Evolutionary conservation across 495 filamentous ascomycete species (phyloP).

Genomic region (Pyronema domesticum): DNA sequence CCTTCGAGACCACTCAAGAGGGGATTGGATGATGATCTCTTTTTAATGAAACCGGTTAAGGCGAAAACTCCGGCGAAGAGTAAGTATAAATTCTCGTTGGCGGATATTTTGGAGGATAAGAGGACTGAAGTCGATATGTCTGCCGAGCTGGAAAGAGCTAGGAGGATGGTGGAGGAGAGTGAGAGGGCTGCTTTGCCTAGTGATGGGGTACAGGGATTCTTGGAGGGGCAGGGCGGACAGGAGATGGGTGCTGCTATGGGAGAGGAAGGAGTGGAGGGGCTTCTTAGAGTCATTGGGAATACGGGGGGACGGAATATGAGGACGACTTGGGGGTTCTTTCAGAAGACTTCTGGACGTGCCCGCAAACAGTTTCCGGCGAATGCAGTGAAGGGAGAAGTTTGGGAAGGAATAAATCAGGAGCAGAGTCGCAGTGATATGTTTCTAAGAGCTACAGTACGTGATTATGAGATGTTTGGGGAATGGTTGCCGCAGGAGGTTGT

Average conservation of each 20-base stretch:
- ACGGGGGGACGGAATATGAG: too few species aligned
- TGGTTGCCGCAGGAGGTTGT: constrained; percentile 52
- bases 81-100: constrained; percentile 12
- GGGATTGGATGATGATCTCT: constrained; percentile 48
- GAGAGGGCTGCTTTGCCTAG: too few species aligned
- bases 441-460: background rate
- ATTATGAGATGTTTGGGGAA: constrained; percentile 19
- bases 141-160: too few species aligned
- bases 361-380: background rate
- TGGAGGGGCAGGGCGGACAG: too few species aligned
- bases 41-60: constrained; percentile 30
- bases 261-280: too few species aligned
- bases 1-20: constrained; percentile 30
- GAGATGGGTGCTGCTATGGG: too few species aligned
- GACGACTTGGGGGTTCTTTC: constrained; percentile 29
- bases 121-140: too few species aligned
- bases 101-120: too few species aligned
- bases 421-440: background rate
- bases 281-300: too few species aligned
- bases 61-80: constrained; percentile 10
- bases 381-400: background rate
- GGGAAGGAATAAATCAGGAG: background rate
- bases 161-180: too few species aligned
- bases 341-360: constrained; percentile 24
- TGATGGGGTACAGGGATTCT: too few species aligned